Conservation (phyloP, 169 alveolate genomes). For the Blepharisma undulans region DNA sequence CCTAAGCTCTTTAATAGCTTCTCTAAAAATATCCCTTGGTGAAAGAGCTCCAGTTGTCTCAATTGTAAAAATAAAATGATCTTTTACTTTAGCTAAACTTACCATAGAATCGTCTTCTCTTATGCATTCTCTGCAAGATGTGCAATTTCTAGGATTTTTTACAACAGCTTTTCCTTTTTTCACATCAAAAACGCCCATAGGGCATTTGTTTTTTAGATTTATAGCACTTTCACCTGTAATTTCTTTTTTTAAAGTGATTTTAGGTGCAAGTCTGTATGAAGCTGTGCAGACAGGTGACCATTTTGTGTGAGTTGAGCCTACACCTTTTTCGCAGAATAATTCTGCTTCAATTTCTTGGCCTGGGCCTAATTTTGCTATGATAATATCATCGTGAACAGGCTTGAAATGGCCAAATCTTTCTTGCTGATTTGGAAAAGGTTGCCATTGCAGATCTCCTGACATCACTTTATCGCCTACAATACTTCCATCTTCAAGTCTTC, state of each 20-base stretch:
- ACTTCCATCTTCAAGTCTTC: slow-evolving; percentile 39
- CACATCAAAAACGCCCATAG: slow-evolving; percentile 94
- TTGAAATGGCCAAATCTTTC: slow-evolving; percentile 86
- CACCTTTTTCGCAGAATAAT: slow-evolving; percentile 94
- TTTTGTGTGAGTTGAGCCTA: slow-evolving; percentile 98
- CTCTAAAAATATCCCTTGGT: slow-evolving; percentile 19
- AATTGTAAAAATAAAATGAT: slow-evolving; percentile 63
- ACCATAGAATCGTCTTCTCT: slow-evolving; percentile 83
- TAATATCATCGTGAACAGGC: slow-evolving; percentile 93
- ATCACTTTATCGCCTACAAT: slow-evolving; percentile 77
- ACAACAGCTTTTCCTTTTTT: slow-evolving; percentile 87
- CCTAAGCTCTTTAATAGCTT: background rate
- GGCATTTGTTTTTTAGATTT: slow-evolving; percentile 91
- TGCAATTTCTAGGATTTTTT: slow-evolving; percentile 91
- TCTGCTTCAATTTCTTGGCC: slow-evolving; percentile 96
- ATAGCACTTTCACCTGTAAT: slow-evolving; percentile 89
- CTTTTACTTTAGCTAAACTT: slow-evolving; percentile 77
- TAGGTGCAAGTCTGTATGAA: slow-evolving; percentile 94
- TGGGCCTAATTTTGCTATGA: slow-evolving; percentile 94
- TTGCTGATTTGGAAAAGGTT: slow-evolving; percentile 91
- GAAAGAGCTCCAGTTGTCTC: slow-evolving; percentile 15
- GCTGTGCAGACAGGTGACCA: slow-evolving; percentile 99
- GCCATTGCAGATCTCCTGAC: slow-evolving; percentile 91
- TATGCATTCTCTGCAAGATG: slow-evolving; percentile 97
- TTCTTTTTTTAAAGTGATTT: slow-evolving; percentile 64